Conservation (phyloP, 108 stramenopile species). For the Fragilariopsis cylindrus region DNA sequence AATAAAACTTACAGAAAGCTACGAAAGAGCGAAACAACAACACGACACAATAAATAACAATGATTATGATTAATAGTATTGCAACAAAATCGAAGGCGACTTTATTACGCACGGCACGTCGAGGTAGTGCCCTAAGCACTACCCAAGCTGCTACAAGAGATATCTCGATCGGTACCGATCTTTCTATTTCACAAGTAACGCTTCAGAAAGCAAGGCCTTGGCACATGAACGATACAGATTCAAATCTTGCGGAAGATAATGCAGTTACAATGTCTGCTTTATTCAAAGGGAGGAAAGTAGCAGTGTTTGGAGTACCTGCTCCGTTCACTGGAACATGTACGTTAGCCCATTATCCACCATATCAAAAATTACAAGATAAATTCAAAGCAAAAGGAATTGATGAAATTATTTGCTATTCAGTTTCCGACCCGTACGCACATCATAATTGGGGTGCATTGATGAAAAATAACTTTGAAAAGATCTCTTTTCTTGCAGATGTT, state of each 20-base stretch:
- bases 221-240: constrained; percentile 38
- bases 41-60: no score
- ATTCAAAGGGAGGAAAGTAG: constrained; percentile 43
- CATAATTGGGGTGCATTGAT: constrained; percentile 36
- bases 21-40: no score
- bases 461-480: constrained; percentile 36
- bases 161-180: constrained; percentile 43
- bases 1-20: no score
- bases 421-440: constrained; percentile 47
- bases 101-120: no score
- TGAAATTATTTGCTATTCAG: constrained; percentile 43
- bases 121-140: not conserved
- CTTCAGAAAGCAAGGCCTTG: constrained; percentile 34
- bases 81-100: no score
- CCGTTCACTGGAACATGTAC: constrained; percentile 60
- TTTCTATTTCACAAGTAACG: constrained; percentile 15
- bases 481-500: constrained; percentile 42
- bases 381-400: constrained; percentile 36
- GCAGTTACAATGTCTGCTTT: constrained; percentile 32
- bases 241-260: constrained; percentile 47
- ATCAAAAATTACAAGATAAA: constrained; percentile 29
- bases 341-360: constrained; percentile 47
- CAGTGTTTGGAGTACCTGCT: constrained; percentile 53
- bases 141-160: constrained; percentile 14
- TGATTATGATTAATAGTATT: no score